phyloP scores from a whole-genome alignment of 2,329 filamentous ascomycete species.

The Massarina eburnea region DNA sequence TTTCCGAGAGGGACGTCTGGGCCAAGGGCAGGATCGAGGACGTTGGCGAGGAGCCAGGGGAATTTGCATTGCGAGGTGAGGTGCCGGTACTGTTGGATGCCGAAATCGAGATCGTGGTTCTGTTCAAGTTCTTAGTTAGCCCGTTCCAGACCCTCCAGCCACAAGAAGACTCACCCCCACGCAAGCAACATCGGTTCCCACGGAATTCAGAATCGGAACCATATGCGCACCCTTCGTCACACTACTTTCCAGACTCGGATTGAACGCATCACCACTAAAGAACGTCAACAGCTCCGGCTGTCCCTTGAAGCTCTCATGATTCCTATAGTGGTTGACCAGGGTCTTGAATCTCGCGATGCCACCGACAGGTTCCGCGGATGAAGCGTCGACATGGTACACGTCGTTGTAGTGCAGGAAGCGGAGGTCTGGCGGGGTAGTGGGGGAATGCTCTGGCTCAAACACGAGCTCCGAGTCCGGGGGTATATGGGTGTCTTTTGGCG shows the following conservation, averaged over 20 bases:
- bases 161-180: conserved; percentile 64
- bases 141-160: background rate
- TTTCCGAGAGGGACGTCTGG: conserved; percentile 73
- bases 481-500: conserved; percentile 27
- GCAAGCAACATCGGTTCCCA: conserved; percentile 78
- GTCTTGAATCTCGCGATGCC: conserved; percentile 81
- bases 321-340: conserved; percentile 72
- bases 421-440: conserved; percentile 63
- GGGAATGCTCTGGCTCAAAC: conserved; percentile 47
- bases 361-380: conserved; percentile 78
- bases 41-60: conserved; percentile 87
- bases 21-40: conserved; percentile 80
- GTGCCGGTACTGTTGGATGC: conserved; percentile 75
- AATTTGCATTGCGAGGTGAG: conserved; percentile 75
- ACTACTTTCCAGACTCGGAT: conserved; percentile 84
- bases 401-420: conserved; percentile 92
- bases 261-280: conserved; percentile 92
- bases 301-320: conserved; percentile 59
- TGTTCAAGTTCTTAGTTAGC: conserved; percentile 38
- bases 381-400: conserved; percentile 82
- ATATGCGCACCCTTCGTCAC: conserved; percentile 88
- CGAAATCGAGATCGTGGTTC: conserved; percentile 94
- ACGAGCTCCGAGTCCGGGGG: conserved; percentile 27
- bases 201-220: conserved; percentile 78
- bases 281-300: conserved; percentile 72